Conservation (phyloP, 129 eudicot species). For the Rutidosis leptorrhynchoides region DNA sequence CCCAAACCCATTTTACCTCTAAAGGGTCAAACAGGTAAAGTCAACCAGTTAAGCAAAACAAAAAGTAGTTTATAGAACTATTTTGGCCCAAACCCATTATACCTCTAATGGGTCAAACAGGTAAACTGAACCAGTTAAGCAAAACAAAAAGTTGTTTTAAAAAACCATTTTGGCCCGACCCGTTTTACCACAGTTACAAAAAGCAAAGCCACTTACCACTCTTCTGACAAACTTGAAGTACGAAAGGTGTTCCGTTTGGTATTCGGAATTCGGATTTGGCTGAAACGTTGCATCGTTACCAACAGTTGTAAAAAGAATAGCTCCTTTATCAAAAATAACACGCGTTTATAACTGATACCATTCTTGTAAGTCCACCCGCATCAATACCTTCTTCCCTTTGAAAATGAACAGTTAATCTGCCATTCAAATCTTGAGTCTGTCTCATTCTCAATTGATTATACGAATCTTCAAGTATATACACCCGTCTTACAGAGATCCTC, state of each 20-base stretch:
- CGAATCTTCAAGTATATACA: constrained; percentile 95
- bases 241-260: constrained; percentile 97
- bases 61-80: too few relatives aligned
- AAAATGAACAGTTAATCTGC: constrained; percentile 89
- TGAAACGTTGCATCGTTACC: constrained; percentile 96
- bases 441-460: constrained; percentile 94
- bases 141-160: too few relatives aligned
- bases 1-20: too few relatives aligned
- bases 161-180: too few relatives aligned
- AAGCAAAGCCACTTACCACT: constrained; percentile 61
- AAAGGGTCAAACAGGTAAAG: too few relatives aligned
- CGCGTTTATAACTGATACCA: constrained; percentile 94
- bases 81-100: too few relatives aligned
- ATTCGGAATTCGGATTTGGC: constrained; percentile 96
- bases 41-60: too few relatives aligned
- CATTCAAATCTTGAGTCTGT: constrained; percentile 78
- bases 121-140: too few relatives aligned
- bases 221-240: constrained; percentile 98
- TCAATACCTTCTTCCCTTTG: constrained; percentile 99
- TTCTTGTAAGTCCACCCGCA: constrained; percentile 99
- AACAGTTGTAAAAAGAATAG: constrained; percentile 87
- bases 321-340: constrained; percentile 96
- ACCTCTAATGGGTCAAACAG: too few relatives aligned
- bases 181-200: background rate
- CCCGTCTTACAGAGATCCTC: constrained; percentile 94